Percentiles rank a stretch among this genome's conserved stretches.
phyloP scores from a whole-genome alignment of 73 alveolate species.

The Diophrys sp. region DNA sequence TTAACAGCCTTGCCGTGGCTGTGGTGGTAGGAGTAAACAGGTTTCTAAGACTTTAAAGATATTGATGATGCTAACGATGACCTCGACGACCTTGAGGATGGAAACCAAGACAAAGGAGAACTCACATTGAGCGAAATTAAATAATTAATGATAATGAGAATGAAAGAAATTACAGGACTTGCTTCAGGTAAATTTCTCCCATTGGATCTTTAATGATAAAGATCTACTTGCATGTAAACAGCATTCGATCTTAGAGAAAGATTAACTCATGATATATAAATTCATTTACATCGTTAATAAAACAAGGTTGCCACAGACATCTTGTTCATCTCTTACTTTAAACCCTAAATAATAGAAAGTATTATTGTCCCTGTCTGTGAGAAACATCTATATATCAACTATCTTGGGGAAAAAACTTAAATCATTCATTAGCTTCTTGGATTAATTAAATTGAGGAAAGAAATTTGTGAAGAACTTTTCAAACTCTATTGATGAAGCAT shows the following conservation, averaged over 20 bases:
- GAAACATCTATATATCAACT: not conserved
- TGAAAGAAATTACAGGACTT: not conserved
- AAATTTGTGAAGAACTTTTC: too few species aligned
- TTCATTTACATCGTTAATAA: slow-evolving; percentile 1
- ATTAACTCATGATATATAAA: not conserved
- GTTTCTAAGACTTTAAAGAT: too few species aligned
- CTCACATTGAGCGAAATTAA: too few species aligned
- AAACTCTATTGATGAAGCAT: too few species aligned
- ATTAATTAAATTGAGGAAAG: too few species aligned
- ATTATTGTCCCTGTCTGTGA: not conserved
- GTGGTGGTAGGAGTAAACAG: too few species aligned
- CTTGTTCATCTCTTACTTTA: not conserved
- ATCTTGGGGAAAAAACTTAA: not conserved
- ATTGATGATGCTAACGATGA: too few species aligned
- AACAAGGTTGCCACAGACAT: not conserved
- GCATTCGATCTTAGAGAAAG: not conserved
- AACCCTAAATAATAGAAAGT: not conserved
- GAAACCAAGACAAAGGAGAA: too few species aligned
- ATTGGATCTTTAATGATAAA: not conserved
- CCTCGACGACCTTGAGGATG: too few species aligned
- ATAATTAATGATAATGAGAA: too few species aligned
- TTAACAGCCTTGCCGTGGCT: too few species aligned
- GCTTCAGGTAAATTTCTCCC: not conserved
- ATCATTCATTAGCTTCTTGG: not conserved
- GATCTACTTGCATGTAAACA: not conserved